Evolutionary conservation across 257 asterid genomes (phyloP), one percentile per base, ranked within the genome.

Genomic region (Solanum okadae): DNA sequence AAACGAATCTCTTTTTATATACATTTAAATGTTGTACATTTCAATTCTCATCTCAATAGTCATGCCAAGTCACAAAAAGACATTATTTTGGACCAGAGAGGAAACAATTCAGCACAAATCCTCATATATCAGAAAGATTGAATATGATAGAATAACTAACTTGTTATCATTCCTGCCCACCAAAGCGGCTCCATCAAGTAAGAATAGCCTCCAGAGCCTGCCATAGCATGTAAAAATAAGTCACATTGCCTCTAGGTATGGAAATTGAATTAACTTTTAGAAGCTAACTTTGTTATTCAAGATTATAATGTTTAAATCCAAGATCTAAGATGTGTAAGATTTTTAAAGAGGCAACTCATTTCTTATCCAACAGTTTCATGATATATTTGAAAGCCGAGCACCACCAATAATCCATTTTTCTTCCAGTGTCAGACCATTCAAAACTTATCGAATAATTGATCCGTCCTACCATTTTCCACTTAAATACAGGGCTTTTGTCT

Each of bases 91-190:
- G 38, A 44, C 40, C 2, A 29, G 11, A 44, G 27, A 34, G 12
- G 33, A 16, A 78, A 46, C 11, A 44, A 9, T 27, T 38, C 63
- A 78, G 37, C 37, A 81, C 85, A 81, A 81, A 44, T 81, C 85
- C 40, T 44, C 67, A 81, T 9, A 9, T 49, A 46, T 81, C 86
- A 81, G 18, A 81, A 81, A 81, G 29, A 81, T 46, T 81, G 68
- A 81, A 46, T 81, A 10, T 38, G 86, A 49, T 81, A 46, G 63
- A 15, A 5, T 13, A 88, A 82, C 96, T 94, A 88, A 94, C 99
- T 96, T 84, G 97, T 90, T 59, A 95, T 93, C 98, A 95, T 92
- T 90, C 99, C 99, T 34, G 93, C 91, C 98, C 99, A 96, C 99
- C 99, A 96, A n/a, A 94, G 92, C 49, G 98, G 98, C 91, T 96